A percentile compares a stretch with the other conserved stretches of the same genome.
phyloP scores from a whole-genome alignment of 345 rosid genomes.

The Camelina sativa region DNA sequence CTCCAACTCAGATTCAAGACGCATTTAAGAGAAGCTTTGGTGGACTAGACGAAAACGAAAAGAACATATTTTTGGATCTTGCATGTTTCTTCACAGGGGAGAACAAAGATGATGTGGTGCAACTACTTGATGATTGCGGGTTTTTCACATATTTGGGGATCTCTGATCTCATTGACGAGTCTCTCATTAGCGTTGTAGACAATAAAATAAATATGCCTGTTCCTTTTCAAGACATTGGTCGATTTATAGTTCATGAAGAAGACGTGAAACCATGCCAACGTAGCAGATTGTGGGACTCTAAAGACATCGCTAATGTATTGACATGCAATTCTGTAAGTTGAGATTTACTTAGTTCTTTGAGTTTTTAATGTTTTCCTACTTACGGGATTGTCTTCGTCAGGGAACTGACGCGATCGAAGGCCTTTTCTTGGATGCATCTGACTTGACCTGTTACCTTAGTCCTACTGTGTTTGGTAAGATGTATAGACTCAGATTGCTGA shows the following conservation, averaged over 20 bases:
- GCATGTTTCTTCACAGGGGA: slow-evolving; percentile 44
- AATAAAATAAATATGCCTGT: slow-evolving; percentile 29
- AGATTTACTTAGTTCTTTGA: background rate
- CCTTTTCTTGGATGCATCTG: slow-evolving; percentile 29
- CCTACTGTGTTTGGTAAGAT: slow-evolving; percentile 25
- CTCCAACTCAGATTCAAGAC: slow-evolving; percentile 34
- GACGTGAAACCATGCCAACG: slow-evolving; percentile 21
- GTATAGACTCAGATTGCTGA: slow-evolving; percentile 32
- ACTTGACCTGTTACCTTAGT: background rate
- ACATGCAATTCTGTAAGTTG: slow-evolving; percentile 23
- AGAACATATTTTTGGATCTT: slow-evolving; percentile 46
- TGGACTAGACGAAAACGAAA: slow-evolving; percentile 38
- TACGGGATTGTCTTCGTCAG: slow-evolving; percentile 17
- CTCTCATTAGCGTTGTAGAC: slow-evolving; percentile 34
- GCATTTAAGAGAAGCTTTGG: slow-evolving; percentile 43
- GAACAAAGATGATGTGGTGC: slow-evolving; percentile 34
- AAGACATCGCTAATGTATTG: slow-evolving; percentile 36
- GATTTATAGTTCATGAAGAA: slow-evolving; percentile 35
- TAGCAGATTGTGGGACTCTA: slow-evolving; percentile 42
- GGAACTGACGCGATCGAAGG: slow-evolving; percentile 42
- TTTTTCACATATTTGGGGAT: slow-evolving; percentile 39
- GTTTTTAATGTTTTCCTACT: background rate
- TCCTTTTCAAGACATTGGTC: slow-evolving; percentile 44
- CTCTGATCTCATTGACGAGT: slow-evolving; percentile 42
- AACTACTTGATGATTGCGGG: slow-evolving; percentile 41